A percentile compares a stretch with the other conserved stretches of the same genome.
Conservation (phyloP, 176 grass and related monocot genomes). For the Olyra latifolia region DNA sequence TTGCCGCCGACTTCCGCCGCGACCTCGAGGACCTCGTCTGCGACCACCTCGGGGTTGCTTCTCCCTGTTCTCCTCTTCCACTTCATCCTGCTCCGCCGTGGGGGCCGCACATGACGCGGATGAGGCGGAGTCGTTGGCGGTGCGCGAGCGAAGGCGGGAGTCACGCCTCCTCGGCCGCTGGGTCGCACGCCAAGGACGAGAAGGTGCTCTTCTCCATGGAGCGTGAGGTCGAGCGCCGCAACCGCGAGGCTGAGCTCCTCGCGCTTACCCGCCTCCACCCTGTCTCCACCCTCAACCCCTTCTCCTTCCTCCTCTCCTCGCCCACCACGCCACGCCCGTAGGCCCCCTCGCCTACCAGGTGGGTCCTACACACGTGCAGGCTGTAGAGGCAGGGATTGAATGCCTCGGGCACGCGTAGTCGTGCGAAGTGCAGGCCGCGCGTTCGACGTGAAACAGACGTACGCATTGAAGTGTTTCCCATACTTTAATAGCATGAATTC, state of each 20-base stretch:
- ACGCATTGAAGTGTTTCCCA: no score
- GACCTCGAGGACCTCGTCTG: conserved; percentile 97
- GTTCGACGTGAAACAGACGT: no score
- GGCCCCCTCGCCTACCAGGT: conserved; percentile 32
- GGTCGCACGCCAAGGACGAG: conserved; percentile 93
- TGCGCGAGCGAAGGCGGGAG: conserved; percentile 52
- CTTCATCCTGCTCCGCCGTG: conserved; percentile 44
- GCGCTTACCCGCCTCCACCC: conserved; percentile 82
- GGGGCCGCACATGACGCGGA: not conserved
- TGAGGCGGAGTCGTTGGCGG: conserved; percentile 51
- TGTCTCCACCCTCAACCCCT: conserved; percentile 82
- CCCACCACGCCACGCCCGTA: conserved; percentile 32
- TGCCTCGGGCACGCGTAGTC: no score
- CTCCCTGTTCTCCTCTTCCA: conserved; percentile 59
- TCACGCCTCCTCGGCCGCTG: conserved; percentile 82
- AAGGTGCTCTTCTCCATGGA: conserved; percentile 97
- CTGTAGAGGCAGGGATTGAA: no score
- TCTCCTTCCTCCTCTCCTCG: conserved; percentile 59
- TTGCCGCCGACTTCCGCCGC: conserved; percentile 82
- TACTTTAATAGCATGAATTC: no score
- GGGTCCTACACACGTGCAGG: no score
- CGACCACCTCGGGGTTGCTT: conserved; percentile 85
- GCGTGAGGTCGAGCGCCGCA: conserved; percentile 71
- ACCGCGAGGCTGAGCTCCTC: conserved; percentile 86
- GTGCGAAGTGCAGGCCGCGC: no score